Evolutionary conservation across 371 early-diverging fungal genomes (phyloP), one percentile per base, ranked within the genome.

Genomic region (Quaeritorhiza haematococci): DNA sequence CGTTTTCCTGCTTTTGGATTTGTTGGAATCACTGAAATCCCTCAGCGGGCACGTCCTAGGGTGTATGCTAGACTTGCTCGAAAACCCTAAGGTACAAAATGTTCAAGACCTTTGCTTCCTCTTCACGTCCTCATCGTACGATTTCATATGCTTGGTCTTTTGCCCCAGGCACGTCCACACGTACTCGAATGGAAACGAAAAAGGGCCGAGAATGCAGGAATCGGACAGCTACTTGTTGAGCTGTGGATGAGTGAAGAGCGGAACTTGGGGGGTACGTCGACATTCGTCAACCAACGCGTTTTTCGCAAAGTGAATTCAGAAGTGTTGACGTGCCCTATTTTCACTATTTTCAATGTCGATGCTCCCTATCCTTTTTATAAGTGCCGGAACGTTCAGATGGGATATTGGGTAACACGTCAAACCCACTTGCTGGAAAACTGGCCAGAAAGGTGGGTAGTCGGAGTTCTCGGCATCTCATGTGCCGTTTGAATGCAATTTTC

Each of bases 181-280:
- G 43, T 73, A 3, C 47, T 73, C 8, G 63, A 70, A 53, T 74
- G 74, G 74, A 43, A 67, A 33, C 58, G 58, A 2, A n/a, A 46
- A 4, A 32, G 29, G 41, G 32, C 55, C 44, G 58, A 56, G 10
- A 54, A 62, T 24, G 55, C 43, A 32, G 71, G 69, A 2, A 62
- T 68, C 19, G 71, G 38, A 17, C 46, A 63, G 46, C 43, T 71
- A 10, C 41, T 74, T 19, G 55, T 74, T 33, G 51, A 51, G 19
- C 29, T 74, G 21, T 74, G 74, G 74, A 57, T 24, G n/a, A 3
- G 8, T 15, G 74, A 74, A 55, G 69, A 74, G 46, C 33, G 15
- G 0, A 33, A 57, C 15, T 33, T 74, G 8, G 61, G 58, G 47
- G 71, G 71, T 71, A 27, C 6, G 49, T 59, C 21, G 44, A 54